Percentiles rank a stretch among this genome's conserved stretches.
These are phyloP conservation scores for Leucocoprinus leucothites DNA, from an alignment of 768 basidiomycete genomes.

Conservation along the genomic window DNA sequence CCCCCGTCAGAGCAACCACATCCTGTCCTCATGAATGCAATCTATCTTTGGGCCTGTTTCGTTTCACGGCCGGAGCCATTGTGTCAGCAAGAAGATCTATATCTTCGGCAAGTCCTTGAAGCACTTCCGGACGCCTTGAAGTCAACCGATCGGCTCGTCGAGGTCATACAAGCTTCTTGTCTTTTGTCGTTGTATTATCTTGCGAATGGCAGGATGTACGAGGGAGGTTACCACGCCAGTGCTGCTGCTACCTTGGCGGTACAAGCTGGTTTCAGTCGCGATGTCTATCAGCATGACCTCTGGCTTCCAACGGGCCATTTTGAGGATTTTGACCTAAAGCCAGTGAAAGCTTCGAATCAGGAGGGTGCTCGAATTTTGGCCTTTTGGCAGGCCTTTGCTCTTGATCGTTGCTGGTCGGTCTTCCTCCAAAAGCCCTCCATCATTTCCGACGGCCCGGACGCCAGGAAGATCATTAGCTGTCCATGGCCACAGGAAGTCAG, in stretches of 20 bases:
- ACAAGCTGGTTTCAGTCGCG: constrained; percentile 66
- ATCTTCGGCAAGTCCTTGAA: constrained; percentile 61
- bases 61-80: constrained; percentile 70
- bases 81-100: constrained; percentile 69
- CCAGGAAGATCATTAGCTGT: constrained; percentile 58
- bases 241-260: constrained; percentile 72
- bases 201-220: constrained; percentile 71
- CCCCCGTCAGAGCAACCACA: constrained; percentile 63
- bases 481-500: constrained; percentile 77
- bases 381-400: constrained; percentile 82
- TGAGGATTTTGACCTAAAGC: constrained; percentile 49
- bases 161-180: constrained; percentile 75
- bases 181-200: constrained; percentile 75
- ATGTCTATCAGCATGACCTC: constrained; percentile 30
- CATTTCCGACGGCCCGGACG: constrained; percentile 60
- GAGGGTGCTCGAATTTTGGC: constrained; percentile 71
- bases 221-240: constrained; percentile 75
- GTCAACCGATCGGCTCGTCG: constrained; percentile 51
- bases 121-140: constrained; percentile 63
- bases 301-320: constrained; percentile 29
- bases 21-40: constrained; percentile 73
- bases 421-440: constrained; percentile 64
- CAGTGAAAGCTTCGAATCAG: constrained; percentile 53
- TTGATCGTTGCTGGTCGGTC: constrained; percentile 82
- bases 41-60: constrained; percentile 83